Percentiles rank a stretch among this genome's conserved stretches.
These are phyloP conservation scores for Rhizomucor miehei DNA, from an alignment of 371 early-diverging fungal genomes.

Conservation along the genomic window DNA sequence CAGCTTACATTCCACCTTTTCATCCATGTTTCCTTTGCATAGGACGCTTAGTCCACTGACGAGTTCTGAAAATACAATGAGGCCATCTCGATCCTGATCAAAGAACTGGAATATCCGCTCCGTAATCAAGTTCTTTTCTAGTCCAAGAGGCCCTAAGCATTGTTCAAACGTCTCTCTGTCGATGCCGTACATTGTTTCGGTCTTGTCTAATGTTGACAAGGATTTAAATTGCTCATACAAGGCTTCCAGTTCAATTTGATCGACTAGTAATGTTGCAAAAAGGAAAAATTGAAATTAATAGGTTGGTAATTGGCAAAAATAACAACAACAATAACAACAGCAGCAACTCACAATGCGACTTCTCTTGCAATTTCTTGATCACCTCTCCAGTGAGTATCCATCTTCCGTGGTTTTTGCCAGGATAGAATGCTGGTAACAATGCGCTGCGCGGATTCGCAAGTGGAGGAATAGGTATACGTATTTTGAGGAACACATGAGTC, in stretches of 20 bases:
- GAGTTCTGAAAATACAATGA: slow-evolving; percentile 81
- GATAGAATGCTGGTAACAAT: slow-evolving; percentile 81
- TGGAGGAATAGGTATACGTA: slow-evolving; percentile 92
- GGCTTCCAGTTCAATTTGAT: slow-evolving; percentile 79
- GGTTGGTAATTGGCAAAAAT: not conserved
- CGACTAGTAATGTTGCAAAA: too few species aligned
- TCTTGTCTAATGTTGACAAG: slow-evolving; percentile 63
- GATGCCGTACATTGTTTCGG: slow-evolving; percentile 67
- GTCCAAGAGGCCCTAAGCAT: slow-evolving; percentile 85
- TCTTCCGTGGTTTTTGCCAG: slow-evolving; percentile 42
- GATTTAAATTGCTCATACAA: slow-evolving; percentile 85
- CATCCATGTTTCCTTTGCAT: slow-evolving; percentile 86
- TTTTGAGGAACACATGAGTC: slow-evolving; percentile 89
- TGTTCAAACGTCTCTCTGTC: slow-evolving; percentile 75
- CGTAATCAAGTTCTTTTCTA: slow-evolving; percentile 82
- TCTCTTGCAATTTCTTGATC: slow-evolving; percentile 49
- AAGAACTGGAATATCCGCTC: slow-evolving; percentile 88
- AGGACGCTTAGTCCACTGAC: slow-evolving; percentile 81
- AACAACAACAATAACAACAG: not conserved
- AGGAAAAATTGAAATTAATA: too few species aligned
- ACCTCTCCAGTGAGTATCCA: slow-evolving; percentile 31
- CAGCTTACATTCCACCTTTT: slow-evolving; percentile 76
- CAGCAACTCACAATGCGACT: slow-evolving; percentile 67
- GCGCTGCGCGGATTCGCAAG: slow-evolving; percentile 84
- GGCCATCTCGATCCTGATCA: slow-evolving; percentile 77